Base-by-base conservation (phyloP, 2,329 filamentous ascomycete species). In the Penicillium nordicum region DNA sequence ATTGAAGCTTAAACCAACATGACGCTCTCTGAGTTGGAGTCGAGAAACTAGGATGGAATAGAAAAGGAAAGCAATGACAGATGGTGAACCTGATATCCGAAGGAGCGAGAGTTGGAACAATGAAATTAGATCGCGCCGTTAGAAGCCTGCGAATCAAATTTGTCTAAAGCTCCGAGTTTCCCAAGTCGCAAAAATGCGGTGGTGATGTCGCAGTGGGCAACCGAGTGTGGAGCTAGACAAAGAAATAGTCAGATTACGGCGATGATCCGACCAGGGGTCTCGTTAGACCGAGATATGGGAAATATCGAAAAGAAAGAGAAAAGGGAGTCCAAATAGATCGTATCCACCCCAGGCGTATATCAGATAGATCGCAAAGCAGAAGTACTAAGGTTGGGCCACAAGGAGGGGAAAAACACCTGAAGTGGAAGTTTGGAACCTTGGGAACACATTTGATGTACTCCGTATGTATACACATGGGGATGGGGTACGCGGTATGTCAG, bases 311-410 rank as follows among this genome's bases (percentile, higher is more conserved):
- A 37, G 50, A 53, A 50, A 40, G 47, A 43, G 27, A 34, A 50
- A 49, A 44, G n/a, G 16, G 41, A 34, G 5, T 32, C 18, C 12
- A 54, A 34, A 41, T 14, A 40, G 29, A 50, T 43, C 41, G 53
- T 44, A 48, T 56, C 46, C 50, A 58, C 57, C 57, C 30, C 11
- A 2, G 29, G 11, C 40, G 50, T 56, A 30, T 37, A 63, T 60
- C 53, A 60, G 59, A 63, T 59, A 61, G 61, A 67, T 60, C 57
- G 55, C 41, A 59, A 41, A 60, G 30, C 51, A 60, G 55, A 49
- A 54, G 52, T 56, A 49, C 51, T 21, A 41, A 55, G 21, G 48
- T 56, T 57, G 46, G 57, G 49, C 51, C 49, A 58, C 34, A 50
- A 53, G 53, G 50, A 51, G 57, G 50, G 40, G 55, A 21, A 46